Evolutionary conservation across 2,329 filamentous ascomycete genomes (phyloP).

Genomic region (Ambrosiella beaveri): DNA sequence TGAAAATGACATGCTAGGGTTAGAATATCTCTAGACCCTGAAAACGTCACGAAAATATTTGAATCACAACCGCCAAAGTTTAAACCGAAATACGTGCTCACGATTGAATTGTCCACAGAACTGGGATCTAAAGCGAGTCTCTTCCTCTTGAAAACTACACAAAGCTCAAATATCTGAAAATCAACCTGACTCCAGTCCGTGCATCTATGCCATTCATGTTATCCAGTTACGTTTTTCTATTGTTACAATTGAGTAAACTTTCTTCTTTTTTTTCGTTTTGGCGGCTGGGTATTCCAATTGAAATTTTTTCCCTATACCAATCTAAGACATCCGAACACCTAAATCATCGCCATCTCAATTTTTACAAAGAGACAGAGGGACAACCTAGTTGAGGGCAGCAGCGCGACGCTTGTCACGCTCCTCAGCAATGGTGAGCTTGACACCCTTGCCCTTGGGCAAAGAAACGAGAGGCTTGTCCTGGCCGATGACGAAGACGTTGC

Average conservation of each 20-base stretch:
- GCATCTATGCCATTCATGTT: not conserved
- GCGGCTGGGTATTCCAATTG: not conserved
- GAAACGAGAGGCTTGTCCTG: slow-evolving; percentile 98
- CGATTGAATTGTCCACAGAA: not conserved
- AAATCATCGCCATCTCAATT: not conserved
- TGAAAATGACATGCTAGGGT: not conserved
- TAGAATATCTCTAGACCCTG: not conserved
- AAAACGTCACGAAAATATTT: not conserved
- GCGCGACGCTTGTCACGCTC: slow-evolving; percentile 96
- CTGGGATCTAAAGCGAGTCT: slow-evolving; percentile 9
- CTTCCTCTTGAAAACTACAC: slow-evolving; percentile 5
- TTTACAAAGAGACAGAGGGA: slow-evolving; percentile 3
- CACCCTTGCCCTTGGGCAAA: slow-evolving; percentile 99
- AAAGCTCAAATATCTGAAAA: slow-evolving; percentile 3
- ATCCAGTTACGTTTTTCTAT: slow-evolving; percentile 10
- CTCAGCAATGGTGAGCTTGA: slow-evolving; percentile 98
- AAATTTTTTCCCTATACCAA: not conserved
- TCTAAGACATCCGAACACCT: not conserved
- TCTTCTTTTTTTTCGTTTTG: slow-evolving; percentile 8
- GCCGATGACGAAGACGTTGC: slow-evolving; percentile 99
- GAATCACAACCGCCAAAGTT: not conserved
- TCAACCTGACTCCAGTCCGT: slow-evolving; percentile 11
- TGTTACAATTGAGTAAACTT: slow-evolving; percentile 5
- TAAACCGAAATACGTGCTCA: not conserved
- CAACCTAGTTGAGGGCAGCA: slow-evolving; percentile 31